Evolutionary conservation across 2,329 filamentous ascomycete genomes (phyloP), one percentile per base, ranked within the genome.

Genomic region (Paecilomyces sp.): DNA sequence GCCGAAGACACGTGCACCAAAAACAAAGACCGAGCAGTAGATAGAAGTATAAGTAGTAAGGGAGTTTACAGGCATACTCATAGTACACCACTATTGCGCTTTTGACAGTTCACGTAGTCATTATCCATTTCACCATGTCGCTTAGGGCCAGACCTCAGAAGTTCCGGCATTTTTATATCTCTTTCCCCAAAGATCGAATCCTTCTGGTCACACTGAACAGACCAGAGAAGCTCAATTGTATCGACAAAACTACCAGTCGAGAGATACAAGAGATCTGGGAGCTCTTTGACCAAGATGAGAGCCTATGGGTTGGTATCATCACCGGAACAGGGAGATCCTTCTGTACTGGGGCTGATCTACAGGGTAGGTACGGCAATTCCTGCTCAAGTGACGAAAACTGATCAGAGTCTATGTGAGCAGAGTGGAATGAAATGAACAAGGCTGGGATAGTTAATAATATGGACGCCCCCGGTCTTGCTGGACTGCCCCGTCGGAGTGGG

Each of bases 311-410:
- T 68, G 86, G 83, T 52, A 79, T 89, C 1, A 68, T 89, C 54
- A 88, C 86, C 0, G 87, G 87, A 22, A 74, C 76, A 0, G 86
- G 85, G 0, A 77, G 84, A 36, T 85, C 86, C 0, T 90, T 89
- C 67, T 89, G 85, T 70, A 85, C 86, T 0, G 87, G 87, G 15
- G 85, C 85, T 31, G 87, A 89, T 68, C 78, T 90, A n/a, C 85
- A 85, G 71, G 86, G 72, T 74, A 63, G 9, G 30, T 13, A 34
- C 28, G n/a, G 2, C 18, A 18, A 6, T 52, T 1, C 11, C 30
- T 25, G 2, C 4, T 9, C 28, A 31, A 2, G n/a, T 13, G 22
- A 9, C 53, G 50, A 58, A 15, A 36, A 36, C 34, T 36, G 34
- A 36, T 15, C 7, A 3, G 34, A 15, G 34, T 15, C 34, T 11